Conservation (phyloP, 352 stramenopile species). For the Globisporangium parvum region DNA sequence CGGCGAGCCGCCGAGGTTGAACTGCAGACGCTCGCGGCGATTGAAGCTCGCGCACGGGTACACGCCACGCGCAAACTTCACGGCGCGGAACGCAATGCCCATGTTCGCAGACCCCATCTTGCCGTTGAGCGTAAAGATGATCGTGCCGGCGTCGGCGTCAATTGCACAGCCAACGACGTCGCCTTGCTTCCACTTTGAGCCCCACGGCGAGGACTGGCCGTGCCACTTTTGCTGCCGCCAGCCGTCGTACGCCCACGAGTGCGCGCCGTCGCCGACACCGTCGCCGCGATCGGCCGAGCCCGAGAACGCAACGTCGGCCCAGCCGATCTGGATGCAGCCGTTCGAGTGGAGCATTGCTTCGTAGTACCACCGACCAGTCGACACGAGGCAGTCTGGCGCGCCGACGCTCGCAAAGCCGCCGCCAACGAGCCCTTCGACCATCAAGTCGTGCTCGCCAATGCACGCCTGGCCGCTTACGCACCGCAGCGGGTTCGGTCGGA, state of each 20-base stretch:
- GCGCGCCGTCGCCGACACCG: slow-evolving; percentile 88
- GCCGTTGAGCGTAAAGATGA: slow-evolving; percentile 91
- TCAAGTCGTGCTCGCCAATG: slow-evolving; percentile 77
- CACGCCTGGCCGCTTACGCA: slow-evolving; percentile 82
- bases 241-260: slow-evolving; percentile 93
- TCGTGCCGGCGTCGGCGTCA: slow-evolving; percentile 80
- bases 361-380: slow-evolving; percentile 84
- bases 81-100: slow-evolving; percentile 75
- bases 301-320: slow-evolving; percentile 87
- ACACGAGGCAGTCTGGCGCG: slow-evolving; percentile 74
- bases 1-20: slow-evolving; percentile 79
- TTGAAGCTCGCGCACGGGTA: slow-evolving; percentile 89
- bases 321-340: slow-evolving; percentile 93
- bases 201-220: slow-evolving; percentile 77
- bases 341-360: slow-evolving; percentile 91
- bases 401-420: slow-evolving; percentile 83
- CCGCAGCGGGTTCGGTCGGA: slow-evolving; percentile 75
- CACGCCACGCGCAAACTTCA: slow-evolving; percentile 77
- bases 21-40: slow-evolving; percentile 72
- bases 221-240: slow-evolving; percentile 92
- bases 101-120: slow-evolving; percentile 84
- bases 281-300: slow-evolving; percentile 84
- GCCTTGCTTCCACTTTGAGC: slow-evolving; percentile 88
- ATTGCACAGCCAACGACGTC: slow-evolving; percentile 90
- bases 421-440: slow-evolving; percentile 81